phyloP scores from a whole-genome alignment of 2,329 filamentous ascomycete species.

The Trichophyton schoenleinii region DNA sequence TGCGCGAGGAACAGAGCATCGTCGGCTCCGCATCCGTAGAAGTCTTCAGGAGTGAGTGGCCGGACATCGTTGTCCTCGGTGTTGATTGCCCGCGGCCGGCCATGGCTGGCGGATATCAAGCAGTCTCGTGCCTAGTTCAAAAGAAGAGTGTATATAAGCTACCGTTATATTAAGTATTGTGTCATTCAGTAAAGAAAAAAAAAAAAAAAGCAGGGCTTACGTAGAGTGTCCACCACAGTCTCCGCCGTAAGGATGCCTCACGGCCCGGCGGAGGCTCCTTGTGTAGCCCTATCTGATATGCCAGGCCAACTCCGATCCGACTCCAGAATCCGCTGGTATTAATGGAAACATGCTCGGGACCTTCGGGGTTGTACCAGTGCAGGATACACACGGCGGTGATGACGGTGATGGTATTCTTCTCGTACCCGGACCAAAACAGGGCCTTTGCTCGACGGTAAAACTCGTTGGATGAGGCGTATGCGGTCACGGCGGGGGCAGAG shows the following conservation, averaged over 20 bases:
- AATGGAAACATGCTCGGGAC: constrained; percentile 27
- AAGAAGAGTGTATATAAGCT: no score
- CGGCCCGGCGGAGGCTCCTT: constrained; percentile 26
- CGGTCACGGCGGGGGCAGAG: constrained; percentile 20
- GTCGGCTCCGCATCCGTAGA: constrained; percentile 19
- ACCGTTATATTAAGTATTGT: no score
- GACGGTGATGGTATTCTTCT: constrained; percentile 22
- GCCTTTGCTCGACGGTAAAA: constrained; percentile 25
- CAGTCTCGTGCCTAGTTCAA: constrained; percentile 24
- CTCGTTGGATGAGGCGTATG: constrained; percentile 20
- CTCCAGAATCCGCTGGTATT: constrained; percentile 37
- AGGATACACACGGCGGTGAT: constrained; percentile 23
- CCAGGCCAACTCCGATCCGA: constrained; percentile 31
- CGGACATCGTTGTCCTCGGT: constrained; percentile 29
- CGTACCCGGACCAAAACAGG: constrained; percentile 23
- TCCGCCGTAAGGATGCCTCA: constrained; percentile 26
- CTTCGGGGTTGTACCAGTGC: constrained; percentile 26
- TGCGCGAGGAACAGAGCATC: constrained; percentile 29
- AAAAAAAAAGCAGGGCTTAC: constrained; percentile 16
- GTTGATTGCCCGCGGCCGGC: constrained; percentile 29
- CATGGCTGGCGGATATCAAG: constrained; percentile 33
- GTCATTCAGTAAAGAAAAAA: no score
- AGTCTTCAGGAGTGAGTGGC: constrained; percentile 26
- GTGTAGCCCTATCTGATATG: constrained; percentile 35
- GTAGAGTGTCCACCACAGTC: constrained; percentile 35